A percentile compares a stretch with the other conserved stretches of the same genome.
Conservation (phyloP, 2,329 filamentous ascomycete genomes). For the Colletotrichum lupini region DNA sequence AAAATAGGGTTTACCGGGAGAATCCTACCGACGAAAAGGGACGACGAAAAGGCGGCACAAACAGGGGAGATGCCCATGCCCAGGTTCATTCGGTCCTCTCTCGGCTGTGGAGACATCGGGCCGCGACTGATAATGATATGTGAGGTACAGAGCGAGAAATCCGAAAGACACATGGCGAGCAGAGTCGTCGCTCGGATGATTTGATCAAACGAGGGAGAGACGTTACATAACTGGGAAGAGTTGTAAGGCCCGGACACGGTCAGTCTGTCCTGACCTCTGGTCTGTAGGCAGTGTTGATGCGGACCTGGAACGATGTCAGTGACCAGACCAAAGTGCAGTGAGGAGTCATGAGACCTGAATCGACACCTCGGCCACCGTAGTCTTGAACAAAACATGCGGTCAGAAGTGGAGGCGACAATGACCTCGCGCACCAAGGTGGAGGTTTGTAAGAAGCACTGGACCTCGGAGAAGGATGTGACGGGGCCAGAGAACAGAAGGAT, state of each 20-base stretch:
- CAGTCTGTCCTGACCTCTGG: too few relatives aligned
- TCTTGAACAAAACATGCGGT: not conserved
- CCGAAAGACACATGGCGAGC: not conserved
- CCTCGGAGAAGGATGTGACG: conserved; percentile 2
- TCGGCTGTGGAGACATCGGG: conserved; percentile 28
- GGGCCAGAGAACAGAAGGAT: conserved; percentile 22
- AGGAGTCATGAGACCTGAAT: not conserved
- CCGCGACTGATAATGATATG: conserved; percentile 7
- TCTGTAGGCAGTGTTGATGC: not conserved
- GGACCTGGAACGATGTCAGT: not conserved
- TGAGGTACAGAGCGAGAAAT: not conserved
- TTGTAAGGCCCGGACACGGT: not conserved
- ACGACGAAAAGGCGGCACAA: not conserved
- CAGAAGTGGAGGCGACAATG: not conserved
- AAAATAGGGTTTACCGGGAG: conserved; percentile 33
- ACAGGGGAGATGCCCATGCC: conserved; percentile 9
- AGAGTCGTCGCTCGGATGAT: not conserved
- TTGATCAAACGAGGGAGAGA: not conserved
- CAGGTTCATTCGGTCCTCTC: conserved; percentile 10
- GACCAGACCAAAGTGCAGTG: not conserved
- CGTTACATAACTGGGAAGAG: not conserved
- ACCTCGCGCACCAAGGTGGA: conserved; percentile 14
- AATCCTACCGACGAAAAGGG: conserved; percentile 9
- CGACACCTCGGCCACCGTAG: not conserved
- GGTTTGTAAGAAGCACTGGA: conserved; percentile 4